A percentile compares a stretch with the other conserved stretches of the same genome.
Conservation (phyloP, 2,329 filamentous ascomycete genomes). For the Kalaharituber pfeilii region DNA sequence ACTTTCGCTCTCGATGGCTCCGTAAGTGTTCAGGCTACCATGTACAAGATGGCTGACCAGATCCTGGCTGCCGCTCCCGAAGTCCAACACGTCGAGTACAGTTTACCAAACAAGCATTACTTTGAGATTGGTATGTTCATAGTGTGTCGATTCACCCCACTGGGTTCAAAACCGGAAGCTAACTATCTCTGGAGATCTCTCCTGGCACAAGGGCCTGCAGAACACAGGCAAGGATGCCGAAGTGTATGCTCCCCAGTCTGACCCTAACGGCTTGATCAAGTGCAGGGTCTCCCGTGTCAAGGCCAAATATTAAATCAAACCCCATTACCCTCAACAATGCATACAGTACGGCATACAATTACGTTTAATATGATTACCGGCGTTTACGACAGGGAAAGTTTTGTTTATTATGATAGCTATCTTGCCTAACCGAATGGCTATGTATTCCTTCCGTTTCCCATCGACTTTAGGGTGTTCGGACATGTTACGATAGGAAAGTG, state of each 20-base stretch:
- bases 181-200: conserved; percentile 54
- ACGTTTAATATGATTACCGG: no score
- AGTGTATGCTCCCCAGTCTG: conserved; percentile 82
- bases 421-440: no score
- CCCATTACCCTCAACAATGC: no score
- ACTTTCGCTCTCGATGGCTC: conserved; percentile 81
- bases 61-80: conserved; percentile 62
- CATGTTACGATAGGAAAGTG: no score
- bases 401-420: no score
- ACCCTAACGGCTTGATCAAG: conserved; percentile 89
- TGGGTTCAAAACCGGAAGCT: no score
- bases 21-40: conserved; percentile 86
- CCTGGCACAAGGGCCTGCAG: conserved; percentile 89
- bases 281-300: conserved; percentile 60
- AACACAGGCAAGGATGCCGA: conserved; percentile 93
- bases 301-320: conserved; percentile 31
- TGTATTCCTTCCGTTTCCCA: no score
- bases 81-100: conserved; percentile 58
- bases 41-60: conserved; percentile 95
- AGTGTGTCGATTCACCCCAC: no score
- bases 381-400: no score
- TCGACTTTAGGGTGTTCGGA: no score
- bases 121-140: conserved; percentile 74
- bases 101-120: conserved; percentile 95
- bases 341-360: no score